phyloP scores from a whole-genome alignment of 805 yeast genomes.

The Starmerella apis region DNA sequence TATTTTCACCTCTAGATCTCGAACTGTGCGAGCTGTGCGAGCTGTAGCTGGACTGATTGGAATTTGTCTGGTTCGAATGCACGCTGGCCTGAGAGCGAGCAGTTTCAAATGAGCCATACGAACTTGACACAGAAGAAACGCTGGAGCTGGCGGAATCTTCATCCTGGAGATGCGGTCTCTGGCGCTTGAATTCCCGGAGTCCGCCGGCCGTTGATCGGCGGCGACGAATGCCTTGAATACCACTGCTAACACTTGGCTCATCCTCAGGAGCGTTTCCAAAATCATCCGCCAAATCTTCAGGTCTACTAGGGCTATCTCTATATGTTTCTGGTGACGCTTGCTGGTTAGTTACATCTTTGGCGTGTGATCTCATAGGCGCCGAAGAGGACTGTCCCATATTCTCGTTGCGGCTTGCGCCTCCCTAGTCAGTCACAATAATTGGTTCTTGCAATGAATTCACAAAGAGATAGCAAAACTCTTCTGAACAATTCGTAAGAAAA shows the following conservation, averaged over 20 bases:
- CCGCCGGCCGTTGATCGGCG: constrained; percentile 9
- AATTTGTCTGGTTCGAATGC: too few species aligned
- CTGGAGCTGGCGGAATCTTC: background rate
- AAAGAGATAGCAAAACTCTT: background rate
- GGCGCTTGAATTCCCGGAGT: constrained; percentile 8
- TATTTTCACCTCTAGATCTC: background rate
- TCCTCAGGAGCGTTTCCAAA: background rate
- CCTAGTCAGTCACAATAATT: background rate
- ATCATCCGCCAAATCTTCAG: background rate
- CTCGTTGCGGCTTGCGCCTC: background rate
- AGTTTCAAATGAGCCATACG: background rate
- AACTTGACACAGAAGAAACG: background rate
- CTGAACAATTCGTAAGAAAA: background rate
- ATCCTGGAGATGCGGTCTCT: background rate
- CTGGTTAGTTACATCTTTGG: background rate
- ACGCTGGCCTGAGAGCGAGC: background rate
- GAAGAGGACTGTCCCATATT: constrained; percentile 14
- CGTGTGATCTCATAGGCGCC: background rate
- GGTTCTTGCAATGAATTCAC: background rate
- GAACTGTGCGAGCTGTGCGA: background rate
- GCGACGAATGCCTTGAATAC: constrained; percentile 5
- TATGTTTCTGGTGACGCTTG: background rate
- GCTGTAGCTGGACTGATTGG: too few species aligned
- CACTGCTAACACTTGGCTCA: background rate
- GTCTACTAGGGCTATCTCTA: background rate